Percentiles rank a stretch among this genome's conserved stretches.
Evolutionary conservation across 164 flowering plant species (phyloP).

Genomic region (Tinospora cordifolia): DNA sequence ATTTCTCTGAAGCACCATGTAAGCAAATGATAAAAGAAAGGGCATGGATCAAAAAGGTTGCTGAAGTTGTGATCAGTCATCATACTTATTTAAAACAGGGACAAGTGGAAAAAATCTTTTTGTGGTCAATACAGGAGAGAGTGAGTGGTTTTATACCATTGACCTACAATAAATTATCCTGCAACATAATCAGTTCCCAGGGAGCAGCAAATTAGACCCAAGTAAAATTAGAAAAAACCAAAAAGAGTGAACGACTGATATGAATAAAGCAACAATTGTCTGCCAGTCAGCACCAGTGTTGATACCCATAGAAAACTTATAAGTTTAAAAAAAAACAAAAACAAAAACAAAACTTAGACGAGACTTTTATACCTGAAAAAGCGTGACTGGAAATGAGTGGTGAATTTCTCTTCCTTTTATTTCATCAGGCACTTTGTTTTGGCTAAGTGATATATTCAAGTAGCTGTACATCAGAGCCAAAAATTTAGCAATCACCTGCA

Average conservation of each 20-base stretch:
- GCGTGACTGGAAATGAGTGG: slow-evolving; percentile 89
- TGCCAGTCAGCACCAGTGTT: no score
- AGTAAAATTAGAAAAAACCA: not conserved
- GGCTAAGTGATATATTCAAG: slow-evolving; percentile 77
- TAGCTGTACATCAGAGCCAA: slow-evolving; percentile 86
- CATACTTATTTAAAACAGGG: no score
- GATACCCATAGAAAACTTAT: not conserved
- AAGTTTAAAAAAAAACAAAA: not conserved
- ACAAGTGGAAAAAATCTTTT: no score
- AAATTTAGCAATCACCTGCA: slow-evolving; percentile 94
- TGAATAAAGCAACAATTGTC: not conserved
- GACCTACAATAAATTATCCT: not conserved
- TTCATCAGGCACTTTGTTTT: slow-evolving; percentile 77
- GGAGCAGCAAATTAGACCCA: not conserved
- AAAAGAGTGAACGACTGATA: not conserved
- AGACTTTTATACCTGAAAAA: slow-evolving; percentile 60
- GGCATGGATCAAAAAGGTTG: no score
- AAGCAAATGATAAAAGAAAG: no score
- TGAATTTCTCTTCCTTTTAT: slow-evolving; percentile 91
- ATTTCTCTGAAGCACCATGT: no score
- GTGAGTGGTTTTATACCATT: not conserved
- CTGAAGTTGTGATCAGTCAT: no score
- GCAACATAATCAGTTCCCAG: not conserved
- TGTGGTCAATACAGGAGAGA: not conserved
- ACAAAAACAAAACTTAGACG: not conserved